These are phyloP conservation scores for Pseudonectria buxi DNA, from an alignment of 2,329 filamentous ascomycete genomes.

Conservation along the genomic window DNA sequence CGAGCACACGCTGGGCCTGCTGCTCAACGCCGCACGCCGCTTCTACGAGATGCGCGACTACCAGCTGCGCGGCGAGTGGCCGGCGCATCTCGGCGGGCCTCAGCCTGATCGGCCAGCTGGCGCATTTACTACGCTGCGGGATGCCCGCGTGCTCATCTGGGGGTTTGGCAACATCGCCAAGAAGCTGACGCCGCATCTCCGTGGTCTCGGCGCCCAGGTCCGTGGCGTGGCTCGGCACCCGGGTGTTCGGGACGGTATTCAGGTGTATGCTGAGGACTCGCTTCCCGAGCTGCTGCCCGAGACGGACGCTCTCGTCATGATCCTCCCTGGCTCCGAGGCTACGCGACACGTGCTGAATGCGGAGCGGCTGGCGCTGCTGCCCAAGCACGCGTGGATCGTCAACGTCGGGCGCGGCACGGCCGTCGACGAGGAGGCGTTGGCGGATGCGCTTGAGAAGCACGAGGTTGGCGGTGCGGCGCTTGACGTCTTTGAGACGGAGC, in stretches of 20 bases:
- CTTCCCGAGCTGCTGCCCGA: slow-evolving; percentile 45
- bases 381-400: slow-evolving; percentile 50
- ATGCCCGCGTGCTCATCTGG: slow-evolving; percentile 54
- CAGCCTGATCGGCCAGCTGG: slow-evolving; percentile 51
- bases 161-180: slow-evolving; percentile 63
- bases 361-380: slow-evolving; percentile 45
- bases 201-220: slow-evolving; percentile 50
- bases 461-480: slow-evolving; percentile 42
- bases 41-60: slow-evolving; percentile 59
- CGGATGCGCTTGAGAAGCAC: slow-evolving; percentile 35
- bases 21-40: slow-evolving; percentile 47
- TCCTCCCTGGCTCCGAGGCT: slow-evolving; percentile 51
- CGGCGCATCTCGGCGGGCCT: slow-evolving; percentile 53
- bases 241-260: slow-evolving; percentile 51
- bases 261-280: slow-evolving; percentile 50
- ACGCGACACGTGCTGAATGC: slow-evolving; percentile 50
- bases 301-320: slow-evolving; percentile 63
- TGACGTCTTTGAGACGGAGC: slow-evolving; percentile 43
- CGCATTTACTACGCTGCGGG: slow-evolving; percentile 52
- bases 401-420: slow-evolving; percentile 46
- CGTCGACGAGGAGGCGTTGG: slow-evolving; percentile 43
- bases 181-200: slow-evolving; percentile 47
- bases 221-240: slow-evolving; percentile 48
- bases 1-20: slow-evolving; percentile 55
- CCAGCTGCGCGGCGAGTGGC: slow-evolving; percentile 52